These are phyloP conservation scores for Aspergillus hancockii DNA, from an alignment of 495 filamentous ascomycete genomes.

Conservation along the genomic window DNA sequence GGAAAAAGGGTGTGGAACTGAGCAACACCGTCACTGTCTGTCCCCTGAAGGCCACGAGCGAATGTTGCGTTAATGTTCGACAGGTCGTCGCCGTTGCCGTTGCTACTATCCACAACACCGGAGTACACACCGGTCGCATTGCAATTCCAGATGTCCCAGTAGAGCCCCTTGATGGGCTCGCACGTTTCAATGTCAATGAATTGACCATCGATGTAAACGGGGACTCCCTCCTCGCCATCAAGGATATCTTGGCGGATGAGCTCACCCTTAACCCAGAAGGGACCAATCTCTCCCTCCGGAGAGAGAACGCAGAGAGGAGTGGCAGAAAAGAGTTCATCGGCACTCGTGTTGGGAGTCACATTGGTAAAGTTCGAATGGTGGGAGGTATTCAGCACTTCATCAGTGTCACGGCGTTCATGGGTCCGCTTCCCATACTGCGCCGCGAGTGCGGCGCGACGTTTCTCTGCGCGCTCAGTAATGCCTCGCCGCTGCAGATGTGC, in stretches of 20 bases:
- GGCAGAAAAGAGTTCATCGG: slow-evolving; percentile 22
- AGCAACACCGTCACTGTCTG: slow-evolving; percentile 48
- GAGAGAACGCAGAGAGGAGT: slow-evolving; percentile 25
- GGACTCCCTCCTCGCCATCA: slow-evolving; percentile 49
- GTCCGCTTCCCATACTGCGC: too few relatives aligned
- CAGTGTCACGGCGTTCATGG: too few relatives aligned
- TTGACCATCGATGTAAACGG: slow-evolving; percentile 54
- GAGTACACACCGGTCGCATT: slow-evolving; percentile 58
- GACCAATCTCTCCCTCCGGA: slow-evolving; percentile 31
- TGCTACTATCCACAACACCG: slow-evolving; percentile 19
- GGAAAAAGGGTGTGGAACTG: slow-evolving; percentile 53
- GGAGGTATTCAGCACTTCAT: slow-evolving; percentile 23
- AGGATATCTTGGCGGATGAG: slow-evolving; percentile 51
- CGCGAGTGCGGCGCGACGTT: too few relatives aligned
- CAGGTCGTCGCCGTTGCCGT: slow-evolving; percentile 26
- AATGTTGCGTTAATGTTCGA: slow-evolving; percentile 49
- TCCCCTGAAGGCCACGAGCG: slow-evolving; percentile 52
- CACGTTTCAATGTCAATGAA: slow-evolving; percentile 56
- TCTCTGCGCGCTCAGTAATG: too few relatives aligned
- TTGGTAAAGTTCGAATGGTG: slow-evolving; percentile 20
- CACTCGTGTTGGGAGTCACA: slow-evolving; percentile 19
- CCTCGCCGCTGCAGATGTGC: too few relatives aligned
- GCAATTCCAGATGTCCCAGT: slow-evolving; percentile 57
- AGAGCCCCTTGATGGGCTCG: slow-evolving; percentile 47
- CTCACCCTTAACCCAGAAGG: slow-evolving; percentile 42